phyloP scores from a whole-genome alignment of 768 basidiomycete species.

The Panaeolus papilionaceus region DNA sequence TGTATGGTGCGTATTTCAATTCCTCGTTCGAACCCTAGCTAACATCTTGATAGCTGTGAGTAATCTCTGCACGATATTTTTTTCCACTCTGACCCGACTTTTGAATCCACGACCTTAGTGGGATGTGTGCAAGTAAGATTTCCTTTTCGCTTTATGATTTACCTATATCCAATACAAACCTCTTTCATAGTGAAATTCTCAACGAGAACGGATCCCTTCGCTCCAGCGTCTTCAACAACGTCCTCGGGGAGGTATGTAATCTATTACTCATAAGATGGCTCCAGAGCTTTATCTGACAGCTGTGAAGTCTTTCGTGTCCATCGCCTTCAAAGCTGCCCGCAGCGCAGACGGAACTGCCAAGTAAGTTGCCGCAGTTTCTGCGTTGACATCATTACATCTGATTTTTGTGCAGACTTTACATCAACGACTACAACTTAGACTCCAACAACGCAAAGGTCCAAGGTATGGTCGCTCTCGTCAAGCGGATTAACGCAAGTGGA shows the following conservation, averaged over 20 bases:
- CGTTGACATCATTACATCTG: background rate
- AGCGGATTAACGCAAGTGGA: conserved; percentile 42
- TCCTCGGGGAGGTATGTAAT: conserved; percentile 39
- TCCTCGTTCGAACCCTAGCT: background rate
- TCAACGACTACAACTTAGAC: conserved; percentile 58
- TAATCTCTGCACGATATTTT: background rate
- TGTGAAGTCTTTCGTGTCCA: conserved; percentile 41
- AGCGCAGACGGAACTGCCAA: conserved; percentile 49
- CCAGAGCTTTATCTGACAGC: background rate
- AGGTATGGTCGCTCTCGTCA: conserved; percentile 47
- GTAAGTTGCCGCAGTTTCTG: conserved; percentile 22
- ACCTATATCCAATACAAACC: conserved; percentile 29
- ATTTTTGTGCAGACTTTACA: conserved; percentile 36
- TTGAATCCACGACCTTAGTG: conserved; percentile 27
- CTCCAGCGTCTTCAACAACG: conserved; percentile 46
- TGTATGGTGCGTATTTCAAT: conserved; percentile 31
- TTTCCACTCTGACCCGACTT: background rate
- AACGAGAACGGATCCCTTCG: conserved; percentile 51
- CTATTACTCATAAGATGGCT: background rate
- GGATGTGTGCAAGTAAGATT: conserved; percentile 43
- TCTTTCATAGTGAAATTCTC: conserved; percentile 44
- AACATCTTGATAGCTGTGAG: background rate
- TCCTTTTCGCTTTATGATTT: background rate
- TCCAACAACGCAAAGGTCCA: conserved; percentile 53
- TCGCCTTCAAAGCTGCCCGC: conserved; percentile 53